Percentiles rank a stretch among this genome's conserved stretches.
Evolutionary conservation across 2,329 filamentous ascomycete genomes (phyloP).

Genomic region (Lecanosticta acicola): DNA sequence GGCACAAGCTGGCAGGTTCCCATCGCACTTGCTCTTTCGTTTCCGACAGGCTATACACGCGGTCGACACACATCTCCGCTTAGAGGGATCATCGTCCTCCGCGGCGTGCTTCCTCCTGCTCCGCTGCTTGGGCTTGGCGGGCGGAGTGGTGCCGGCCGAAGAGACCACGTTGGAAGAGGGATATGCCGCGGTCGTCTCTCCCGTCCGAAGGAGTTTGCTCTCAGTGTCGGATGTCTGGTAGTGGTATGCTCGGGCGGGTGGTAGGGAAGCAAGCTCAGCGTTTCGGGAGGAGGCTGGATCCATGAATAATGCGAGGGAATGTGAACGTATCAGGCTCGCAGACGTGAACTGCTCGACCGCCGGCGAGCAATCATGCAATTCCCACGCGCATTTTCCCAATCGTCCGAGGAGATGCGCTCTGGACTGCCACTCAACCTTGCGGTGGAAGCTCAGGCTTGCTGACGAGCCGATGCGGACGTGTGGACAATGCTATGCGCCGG

Average conservation of each 20-base stretch:
- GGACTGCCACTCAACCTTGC: no score
- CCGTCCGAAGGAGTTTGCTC: not conserved
- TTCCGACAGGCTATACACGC: conserved; percentile 33
- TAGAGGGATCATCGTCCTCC: conserved; percentile 36
- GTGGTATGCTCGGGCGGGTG: not conserved
- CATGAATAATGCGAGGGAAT: not conserved
- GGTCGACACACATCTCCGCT: conserved; percentile 39
- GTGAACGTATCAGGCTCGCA: not conserved
- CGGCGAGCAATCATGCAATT: not conserved
- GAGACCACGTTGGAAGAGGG: not conserved
- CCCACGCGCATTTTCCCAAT: not conserved
- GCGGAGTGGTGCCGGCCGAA: not conserved
- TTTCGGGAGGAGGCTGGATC: not conserved
- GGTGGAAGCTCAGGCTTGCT: no score
- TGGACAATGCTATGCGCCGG: no score
- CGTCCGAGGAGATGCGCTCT: not conserved
- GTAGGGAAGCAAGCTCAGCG: not conserved
- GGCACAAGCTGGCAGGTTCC: conserved; percentile 82
- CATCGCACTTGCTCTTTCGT: conserved; percentile 62
- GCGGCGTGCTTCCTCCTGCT: conserved; percentile 19
- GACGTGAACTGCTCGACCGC: not conserved
- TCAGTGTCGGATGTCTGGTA: not conserved
- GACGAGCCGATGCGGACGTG: no score
- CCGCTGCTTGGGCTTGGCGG: conserved; percentile 21
- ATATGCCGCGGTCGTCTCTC: not conserved